Percentiles rank a stretch among this genome's conserved stretches.
Conservation (phyloP, 495 filamentous ascomycete genomes). For the Lasiosphaeria hispida region DNA sequence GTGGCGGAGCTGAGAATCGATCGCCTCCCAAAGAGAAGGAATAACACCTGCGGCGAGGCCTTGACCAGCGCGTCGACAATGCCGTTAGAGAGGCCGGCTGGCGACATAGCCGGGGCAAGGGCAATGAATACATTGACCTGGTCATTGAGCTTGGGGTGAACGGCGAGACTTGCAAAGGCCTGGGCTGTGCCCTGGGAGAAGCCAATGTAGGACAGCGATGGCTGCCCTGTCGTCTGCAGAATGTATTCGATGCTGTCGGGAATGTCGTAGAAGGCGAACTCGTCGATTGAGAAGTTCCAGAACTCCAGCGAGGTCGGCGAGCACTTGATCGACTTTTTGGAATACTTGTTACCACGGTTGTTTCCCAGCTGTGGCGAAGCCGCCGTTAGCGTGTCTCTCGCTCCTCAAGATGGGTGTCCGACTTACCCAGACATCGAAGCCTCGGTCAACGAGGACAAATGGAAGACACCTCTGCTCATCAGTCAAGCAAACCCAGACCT, state of each 20-base stretch:
- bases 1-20: conserved; percentile 90
- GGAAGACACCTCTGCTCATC: conserved; percentile 82
- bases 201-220: conserved; percentile 90
- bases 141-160: conserved; percentile 88
- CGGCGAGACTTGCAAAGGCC: conserved; percentile 90
- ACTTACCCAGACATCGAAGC: conserved; percentile 93
- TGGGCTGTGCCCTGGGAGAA: conserved; percentile 97
- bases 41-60: conserved; percentile 88
- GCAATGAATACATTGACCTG: conserved; percentile 96
- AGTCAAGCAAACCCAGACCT: conserved; percentile 94
- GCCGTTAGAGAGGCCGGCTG: conserved; percentile 80
- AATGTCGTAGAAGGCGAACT: conserved; percentile 97
- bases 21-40: conserved; percentile 89
- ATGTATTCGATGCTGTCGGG: conserved; percentile 92
- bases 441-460: conserved; percentile 84
- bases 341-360: conserved; percentile 97
- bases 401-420: neutral
- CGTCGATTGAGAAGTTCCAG: conserved; percentile 97
- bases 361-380: conserved; percentile 69
- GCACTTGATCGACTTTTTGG: conserved; percentile 78
- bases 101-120: conserved; percentile 95
- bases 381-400: neutral
- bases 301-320: conserved; percentile 75
- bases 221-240: conserved; percentile 74
- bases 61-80: conserved; percentile 92